These are phyloP conservation scores for Trichoderma atroviride DNA, from an alignment of 2,329 filamentous ascomycete species.

Conservation along the genomic window DNA sequence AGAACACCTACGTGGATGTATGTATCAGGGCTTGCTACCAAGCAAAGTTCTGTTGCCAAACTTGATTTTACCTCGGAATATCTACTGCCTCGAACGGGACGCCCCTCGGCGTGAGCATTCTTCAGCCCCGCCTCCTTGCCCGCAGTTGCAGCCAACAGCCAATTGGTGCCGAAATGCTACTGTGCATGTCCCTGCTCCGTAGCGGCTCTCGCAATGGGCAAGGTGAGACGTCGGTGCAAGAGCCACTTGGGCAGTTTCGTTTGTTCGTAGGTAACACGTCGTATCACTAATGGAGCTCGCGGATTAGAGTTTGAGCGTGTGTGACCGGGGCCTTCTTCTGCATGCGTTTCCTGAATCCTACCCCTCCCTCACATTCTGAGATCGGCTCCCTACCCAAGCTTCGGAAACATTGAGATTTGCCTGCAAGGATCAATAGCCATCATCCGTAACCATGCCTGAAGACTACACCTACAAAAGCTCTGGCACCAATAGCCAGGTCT, in stretches of 20 bases:
- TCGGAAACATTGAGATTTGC: neutral
- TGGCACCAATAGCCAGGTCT: conserved; percentile 66
- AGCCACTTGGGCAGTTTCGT: neutral
- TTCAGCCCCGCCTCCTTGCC: neutral
- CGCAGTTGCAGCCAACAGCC: neutral
- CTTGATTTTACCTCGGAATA: neutral
- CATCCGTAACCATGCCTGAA: conserved; percentile 28
- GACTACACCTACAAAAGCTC: conserved; percentile 50
- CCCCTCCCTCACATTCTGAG: neutral
- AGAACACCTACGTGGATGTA: neutral
- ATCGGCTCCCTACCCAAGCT: neutral
- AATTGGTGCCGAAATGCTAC: neutral
- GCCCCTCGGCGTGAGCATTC: neutral
- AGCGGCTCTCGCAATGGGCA: neutral
- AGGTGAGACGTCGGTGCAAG: neutral
- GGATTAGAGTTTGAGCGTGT: neutral
- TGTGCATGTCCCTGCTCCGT: too few relatives aligned
- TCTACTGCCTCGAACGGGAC: neutral
- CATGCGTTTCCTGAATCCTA: neutral
- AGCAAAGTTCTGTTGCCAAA: neutral
- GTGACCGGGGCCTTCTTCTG: neutral
- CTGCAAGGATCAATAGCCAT: neutral
- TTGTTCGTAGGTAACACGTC: neutral
- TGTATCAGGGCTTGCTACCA: neutral
- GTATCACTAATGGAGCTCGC: neutral